Conservation (phyloP, 768 basidiomycete genomes). For the Tylopilus cervinicoccineus region DNA sequence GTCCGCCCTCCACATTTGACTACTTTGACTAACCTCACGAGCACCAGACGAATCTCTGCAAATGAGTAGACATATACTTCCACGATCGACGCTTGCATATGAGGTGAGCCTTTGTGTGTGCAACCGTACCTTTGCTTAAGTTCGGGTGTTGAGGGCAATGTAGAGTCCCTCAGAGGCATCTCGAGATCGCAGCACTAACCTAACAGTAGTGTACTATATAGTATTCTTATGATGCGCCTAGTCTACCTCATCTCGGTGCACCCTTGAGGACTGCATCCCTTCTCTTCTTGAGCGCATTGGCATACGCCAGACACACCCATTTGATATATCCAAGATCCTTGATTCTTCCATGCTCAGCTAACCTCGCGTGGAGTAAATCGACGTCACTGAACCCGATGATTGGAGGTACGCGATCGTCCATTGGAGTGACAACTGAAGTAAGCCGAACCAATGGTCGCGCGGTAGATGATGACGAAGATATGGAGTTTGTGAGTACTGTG, state of each 20-base stretch:
- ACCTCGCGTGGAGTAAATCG: conserved; percentile 71
- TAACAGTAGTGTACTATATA: background rate
- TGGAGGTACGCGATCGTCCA: conserved; percentile 80
- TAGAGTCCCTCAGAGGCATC: too few relatives aligned
- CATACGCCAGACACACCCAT: conserved; percentile 71
- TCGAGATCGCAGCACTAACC: too few relatives aligned
- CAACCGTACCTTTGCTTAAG: too few relatives aligned
- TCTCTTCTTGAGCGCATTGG: conserved; percentile 59
- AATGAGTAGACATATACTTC: too few relatives aligned
- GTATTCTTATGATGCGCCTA: background rate
- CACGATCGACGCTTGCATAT: too few relatives aligned
- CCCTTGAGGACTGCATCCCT: conserved; percentile 40
- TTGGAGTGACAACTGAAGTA: conserved; percentile 50
- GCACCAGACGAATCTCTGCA: too few relatives aligned
- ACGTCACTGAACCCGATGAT: conserved; percentile 72
- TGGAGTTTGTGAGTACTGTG: conserved; percentile 40
- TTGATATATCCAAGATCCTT: conserved; percentile 64
- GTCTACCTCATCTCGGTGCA: conserved; percentile 11
- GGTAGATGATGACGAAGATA: conserved; percentile 21
- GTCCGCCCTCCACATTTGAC: too few relatives aligned
- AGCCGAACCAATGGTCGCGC: conserved; percentile 69
- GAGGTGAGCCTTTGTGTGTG: too few relatives aligned
- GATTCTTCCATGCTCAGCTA: conserved; percentile 43
- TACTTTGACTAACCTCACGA: background rate
- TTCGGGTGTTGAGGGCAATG: too few relatives aligned